Evolutionary conservation across 371 early-diverging fungal species (phyloP).

Genomic region (Mucor racemosus): DNA sequence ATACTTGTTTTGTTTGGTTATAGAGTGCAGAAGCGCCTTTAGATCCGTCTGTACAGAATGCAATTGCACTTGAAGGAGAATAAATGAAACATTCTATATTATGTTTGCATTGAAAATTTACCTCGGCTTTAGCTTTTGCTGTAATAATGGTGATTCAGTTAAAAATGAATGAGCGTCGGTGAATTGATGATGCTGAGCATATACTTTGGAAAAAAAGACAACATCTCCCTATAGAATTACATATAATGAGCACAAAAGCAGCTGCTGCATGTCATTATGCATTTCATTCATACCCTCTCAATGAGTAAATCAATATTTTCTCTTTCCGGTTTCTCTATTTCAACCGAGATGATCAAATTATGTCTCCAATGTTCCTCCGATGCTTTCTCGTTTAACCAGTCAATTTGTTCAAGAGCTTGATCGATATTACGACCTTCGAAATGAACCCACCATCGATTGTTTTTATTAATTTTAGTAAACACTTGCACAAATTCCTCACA

Average conservation of each 20-base stretch:
- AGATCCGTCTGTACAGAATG: conserved; percentile 67
- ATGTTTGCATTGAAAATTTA: neutral
- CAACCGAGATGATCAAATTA: conserved; percentile 63
- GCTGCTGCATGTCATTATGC: neutral
- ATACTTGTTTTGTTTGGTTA: conserved; percentile 38
- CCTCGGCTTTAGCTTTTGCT: conserved; percentile 7
- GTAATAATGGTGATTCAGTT: conserved; percentile 4
- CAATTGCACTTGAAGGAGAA: conserved; percentile 41
- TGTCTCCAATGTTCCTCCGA: conserved; percentile 44
- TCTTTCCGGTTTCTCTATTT: conserved; percentile 71
- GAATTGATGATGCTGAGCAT: conserved; percentile 66
- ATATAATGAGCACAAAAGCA: neutral
- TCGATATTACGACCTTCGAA: conserved; percentile 69
- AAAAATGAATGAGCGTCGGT: conserved; percentile 27
- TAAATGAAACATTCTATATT: neutral
- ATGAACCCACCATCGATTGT: conserved; percentile 59
- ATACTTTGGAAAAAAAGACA: conserved; percentile 69
- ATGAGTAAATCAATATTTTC: conserved; percentile 58
- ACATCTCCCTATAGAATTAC: conserved; percentile 55
- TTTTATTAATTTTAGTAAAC: conserved; percentile 29
- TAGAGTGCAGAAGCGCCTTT: conserved; percentile 57
- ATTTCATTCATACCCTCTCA: conserved; percentile 30
- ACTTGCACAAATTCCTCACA: conserved; percentile 47
- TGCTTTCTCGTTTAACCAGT: conserved; percentile 52
- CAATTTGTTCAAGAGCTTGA: conserved; percentile 59